phyloP scores from a whole-genome alignment of 2,329 filamentous ascomycete genomes.

The Aspergillus uvarum region DNA sequence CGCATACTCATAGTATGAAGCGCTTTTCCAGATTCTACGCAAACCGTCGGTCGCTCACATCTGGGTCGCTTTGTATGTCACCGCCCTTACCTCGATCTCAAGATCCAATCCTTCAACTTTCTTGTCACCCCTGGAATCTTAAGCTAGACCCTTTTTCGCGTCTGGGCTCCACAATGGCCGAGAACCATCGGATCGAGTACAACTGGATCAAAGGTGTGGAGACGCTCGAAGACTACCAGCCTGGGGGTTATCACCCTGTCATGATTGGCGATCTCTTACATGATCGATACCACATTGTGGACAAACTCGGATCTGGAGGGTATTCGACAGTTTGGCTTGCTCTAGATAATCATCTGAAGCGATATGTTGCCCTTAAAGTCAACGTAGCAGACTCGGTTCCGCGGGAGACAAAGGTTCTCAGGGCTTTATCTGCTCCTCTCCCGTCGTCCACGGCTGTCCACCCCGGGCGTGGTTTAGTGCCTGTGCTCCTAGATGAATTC shows the following conservation, averaged over 20 bases:
- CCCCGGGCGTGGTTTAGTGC: constrained; percentile 2
- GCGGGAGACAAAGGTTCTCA: constrained; percentile 18
- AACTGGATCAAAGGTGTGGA: constrained; percentile 33
- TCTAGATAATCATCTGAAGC: constrained; percentile 25
- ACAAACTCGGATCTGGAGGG: constrained; percentile 45
- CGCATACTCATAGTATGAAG: no score
- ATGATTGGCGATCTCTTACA: constrained; percentile 34
- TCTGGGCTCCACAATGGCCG: no score
- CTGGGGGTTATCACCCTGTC: constrained; percentile 37
- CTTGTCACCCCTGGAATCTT: no score
- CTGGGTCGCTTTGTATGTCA: no score
- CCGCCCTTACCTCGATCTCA: no score
- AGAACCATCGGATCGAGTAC: constrained; percentile 19
- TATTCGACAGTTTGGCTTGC: constrained; percentile 47
- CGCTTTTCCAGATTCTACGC: no score
- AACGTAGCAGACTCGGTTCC: constrained; percentile 17
- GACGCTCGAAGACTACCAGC: constrained; percentile 31
- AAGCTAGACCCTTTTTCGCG: no score
- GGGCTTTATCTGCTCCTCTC: background rate
- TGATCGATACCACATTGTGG: constrained; percentile 39
- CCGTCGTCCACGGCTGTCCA: no score
- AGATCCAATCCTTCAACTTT: no score
- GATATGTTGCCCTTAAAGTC: constrained; percentile 32
- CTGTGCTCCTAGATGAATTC: constrained; percentile 25
- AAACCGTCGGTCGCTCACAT: no score